Percentiles rank a stretch among this genome's conserved stretches.
These are phyloP conservation scores for Inonotus hispidus DNA, from an alignment of 1,284 basidiomycete species.

Conservation along the genomic window DNA sequence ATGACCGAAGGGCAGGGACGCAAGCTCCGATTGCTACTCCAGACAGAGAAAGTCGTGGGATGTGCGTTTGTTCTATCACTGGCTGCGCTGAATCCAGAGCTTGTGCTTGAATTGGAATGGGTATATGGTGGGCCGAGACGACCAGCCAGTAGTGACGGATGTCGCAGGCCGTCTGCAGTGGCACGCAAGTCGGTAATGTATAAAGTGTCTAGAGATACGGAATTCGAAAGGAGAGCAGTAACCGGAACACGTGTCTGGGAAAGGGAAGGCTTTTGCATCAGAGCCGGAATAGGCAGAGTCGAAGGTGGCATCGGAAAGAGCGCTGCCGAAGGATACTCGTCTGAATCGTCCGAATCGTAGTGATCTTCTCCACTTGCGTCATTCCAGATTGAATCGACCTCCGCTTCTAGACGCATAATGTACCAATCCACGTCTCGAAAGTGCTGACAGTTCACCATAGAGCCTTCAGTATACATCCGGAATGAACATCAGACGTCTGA, in stretches of 20 bases:
- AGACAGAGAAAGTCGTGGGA: conserved; percentile 2
- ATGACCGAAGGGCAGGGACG: conserved; percentile 5
- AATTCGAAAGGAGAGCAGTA: not conserved
- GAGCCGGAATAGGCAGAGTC: not conserved
- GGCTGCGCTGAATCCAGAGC: not conserved
- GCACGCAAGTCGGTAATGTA: not conserved
- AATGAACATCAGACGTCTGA: not conserved
- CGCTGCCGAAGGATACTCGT: not conserved
- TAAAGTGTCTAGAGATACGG: not conserved
- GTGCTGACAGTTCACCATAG: not conserved
- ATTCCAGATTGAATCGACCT: not conserved
- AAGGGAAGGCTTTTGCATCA: not conserved
- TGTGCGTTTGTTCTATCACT: not conserved
- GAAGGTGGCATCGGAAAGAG: conserved; percentile 5
- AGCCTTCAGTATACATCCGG: not conserved
- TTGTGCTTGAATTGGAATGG: not conserved
- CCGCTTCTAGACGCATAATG: not conserved
- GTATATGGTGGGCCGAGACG: not conserved
- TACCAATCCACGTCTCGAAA: conserved; percentile 6
- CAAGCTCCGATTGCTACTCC: not conserved
- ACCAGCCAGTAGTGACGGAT: not conserved
- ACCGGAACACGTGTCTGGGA: not conserved
- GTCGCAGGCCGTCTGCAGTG: not conserved
- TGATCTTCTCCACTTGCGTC: not conserved
- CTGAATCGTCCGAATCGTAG: not conserved